phyloP scores from a whole-genome alignment of 345 rosid genomes.

The Passiflora organensis region DNA sequence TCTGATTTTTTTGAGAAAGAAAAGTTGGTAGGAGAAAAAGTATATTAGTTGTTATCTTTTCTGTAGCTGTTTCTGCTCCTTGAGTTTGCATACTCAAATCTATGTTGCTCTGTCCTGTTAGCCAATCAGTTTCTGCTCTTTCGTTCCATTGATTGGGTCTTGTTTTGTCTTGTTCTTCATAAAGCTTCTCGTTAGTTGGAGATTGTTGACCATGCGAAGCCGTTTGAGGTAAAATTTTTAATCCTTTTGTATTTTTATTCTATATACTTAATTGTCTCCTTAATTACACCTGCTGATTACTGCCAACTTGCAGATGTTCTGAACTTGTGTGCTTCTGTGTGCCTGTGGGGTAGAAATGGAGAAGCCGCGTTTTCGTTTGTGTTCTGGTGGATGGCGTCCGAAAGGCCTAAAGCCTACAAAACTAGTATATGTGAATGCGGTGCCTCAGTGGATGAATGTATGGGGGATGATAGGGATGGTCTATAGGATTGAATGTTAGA shows the following conservation, averaged over 20 bases:
- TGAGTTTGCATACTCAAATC: slow-evolving; percentile 11
- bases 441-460: too few relatives aligned
- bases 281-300: not conserved
- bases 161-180: slow-evolving; percentile 3
- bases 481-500: too few relatives aligned
- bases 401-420: too few relatives aligned
- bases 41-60: too few relatives aligned
- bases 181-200: slow-evolving; percentile 15
- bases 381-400: too few relatives aligned
- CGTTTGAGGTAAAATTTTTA: slow-evolving; percentile 27
- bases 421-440: too few relatives aligned
- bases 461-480: too few relatives aligned
- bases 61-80: slow-evolving; percentile 31
- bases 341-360: too few relatives aligned
- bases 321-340: too few relatives aligned
- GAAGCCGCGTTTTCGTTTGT: too few relatives aligned
- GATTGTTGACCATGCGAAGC: slow-evolving; percentile 23
- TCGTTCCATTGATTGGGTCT: slow-evolving; percentile 9
- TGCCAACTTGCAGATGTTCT: not conserved
- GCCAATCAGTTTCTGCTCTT: slow-evolving; percentile 18
- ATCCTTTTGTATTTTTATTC: too few relatives aligned
- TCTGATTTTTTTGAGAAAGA: slow-evolving; percentile 55
- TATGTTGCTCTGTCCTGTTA: slow-evolving; percentile 23
- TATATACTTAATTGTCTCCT: too few relatives aligned
- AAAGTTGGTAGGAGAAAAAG: slow-evolving; percentile 48